Evolutionary conservation across 345 rosid species (phyloP), one percentile per base, ranked within the genome.

Genomic region (Nasturtium officinale): DNA sequence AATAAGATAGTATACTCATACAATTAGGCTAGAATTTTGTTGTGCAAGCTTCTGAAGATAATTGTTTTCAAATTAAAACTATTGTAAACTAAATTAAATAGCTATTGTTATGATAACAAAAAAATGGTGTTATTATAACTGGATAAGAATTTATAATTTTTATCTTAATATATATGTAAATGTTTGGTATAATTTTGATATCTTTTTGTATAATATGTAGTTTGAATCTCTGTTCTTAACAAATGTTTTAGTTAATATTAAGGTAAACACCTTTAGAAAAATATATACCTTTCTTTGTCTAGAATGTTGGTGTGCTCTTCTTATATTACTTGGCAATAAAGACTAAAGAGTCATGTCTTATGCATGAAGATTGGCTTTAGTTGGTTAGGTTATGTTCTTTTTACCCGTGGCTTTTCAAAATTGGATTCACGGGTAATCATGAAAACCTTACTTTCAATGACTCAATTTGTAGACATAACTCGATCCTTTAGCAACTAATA

Each of bases 381-480:
- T 62, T 56, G 61, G 76, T 71, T 77, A 65, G 67, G 68, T 38
- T 57, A 6, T 50, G 67, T 15, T 77, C 76, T 30, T 71, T 77
- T 47, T 48, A 7, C 42, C 35, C 54, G 71, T 71, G 67, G 28
- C 76, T 54, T 48, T 70, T 29, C 26, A 38, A 56, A 56, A 56
- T 71, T 65, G 35, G 17, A 65, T 65, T 71, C 80, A 77, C 76
- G 80, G 76, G 76, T 71, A 77, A 77, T 77, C 80, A 71, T 77
- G 35, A 55, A 56, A 63, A 47, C 25, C 30, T n/a, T 65, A 48
- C 50, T 64, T 76, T 69, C 13, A n/a, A 1, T 65, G 2, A 42
- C 30, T 42, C 33, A 32, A 20, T 25, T 68, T 60, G 3, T 60
- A 17, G 16, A 60, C 28, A 42, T 67, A 47, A 65, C 35, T 65